These are phyloP conservation scores for Trichoderma oligosporum DNA, from an alignment of 2,329 filamentous ascomycete species.

Conservation along the genomic window DNA sequence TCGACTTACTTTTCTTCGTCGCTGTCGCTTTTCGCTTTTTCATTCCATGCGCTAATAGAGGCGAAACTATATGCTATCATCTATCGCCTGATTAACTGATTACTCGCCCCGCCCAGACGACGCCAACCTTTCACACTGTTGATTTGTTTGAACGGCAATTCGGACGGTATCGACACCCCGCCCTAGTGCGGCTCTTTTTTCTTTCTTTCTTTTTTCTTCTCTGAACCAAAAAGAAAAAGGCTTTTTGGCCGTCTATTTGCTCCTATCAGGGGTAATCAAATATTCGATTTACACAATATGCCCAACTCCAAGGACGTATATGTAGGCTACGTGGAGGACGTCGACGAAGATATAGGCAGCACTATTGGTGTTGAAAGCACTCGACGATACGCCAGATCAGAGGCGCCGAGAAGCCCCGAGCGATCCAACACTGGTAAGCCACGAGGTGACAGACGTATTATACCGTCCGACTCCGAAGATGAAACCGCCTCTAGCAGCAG, in stretches of 20 bases:
- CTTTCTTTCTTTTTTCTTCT: constrained; percentile 23
- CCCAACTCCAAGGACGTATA: constrained; percentile 30
- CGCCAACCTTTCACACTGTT: constrained; percentile 11
- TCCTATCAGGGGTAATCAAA: constrained; percentile 24
- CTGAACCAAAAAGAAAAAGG: background rate
- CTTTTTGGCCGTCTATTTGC: constrained; percentile 11
- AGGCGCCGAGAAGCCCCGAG: constrained; percentile 43
- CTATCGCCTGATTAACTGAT: constrained; percentile 11
- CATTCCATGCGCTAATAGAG: constrained; percentile 10
- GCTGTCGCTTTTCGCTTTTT: background rate
- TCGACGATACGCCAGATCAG: constrained; percentile 46
- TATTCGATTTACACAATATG: constrained; percentile 36
- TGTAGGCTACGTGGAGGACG: constrained; percentile 49
- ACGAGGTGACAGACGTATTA: constrained; percentile 37
- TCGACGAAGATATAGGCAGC: constrained; percentile 49
- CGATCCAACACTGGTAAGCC: constrained; percentile 51
- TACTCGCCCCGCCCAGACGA: constrained; percentile 13
- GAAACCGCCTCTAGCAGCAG: constrained; percentile 32
- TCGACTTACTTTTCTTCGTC: background rate
- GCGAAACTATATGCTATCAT: background rate
- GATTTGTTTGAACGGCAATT: constrained; percentile 13
- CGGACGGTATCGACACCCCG: constrained; percentile 24
- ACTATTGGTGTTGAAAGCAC: constrained; percentile 39
- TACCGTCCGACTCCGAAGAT: constrained; percentile 36
- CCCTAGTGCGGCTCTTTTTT: constrained; percentile 30